A percentile compares a stretch with the other conserved stretches of the same genome.
Conservation (phyloP, 2,329 filamentous ascomycete genomes). For the Diaporthe batatas region DNA sequence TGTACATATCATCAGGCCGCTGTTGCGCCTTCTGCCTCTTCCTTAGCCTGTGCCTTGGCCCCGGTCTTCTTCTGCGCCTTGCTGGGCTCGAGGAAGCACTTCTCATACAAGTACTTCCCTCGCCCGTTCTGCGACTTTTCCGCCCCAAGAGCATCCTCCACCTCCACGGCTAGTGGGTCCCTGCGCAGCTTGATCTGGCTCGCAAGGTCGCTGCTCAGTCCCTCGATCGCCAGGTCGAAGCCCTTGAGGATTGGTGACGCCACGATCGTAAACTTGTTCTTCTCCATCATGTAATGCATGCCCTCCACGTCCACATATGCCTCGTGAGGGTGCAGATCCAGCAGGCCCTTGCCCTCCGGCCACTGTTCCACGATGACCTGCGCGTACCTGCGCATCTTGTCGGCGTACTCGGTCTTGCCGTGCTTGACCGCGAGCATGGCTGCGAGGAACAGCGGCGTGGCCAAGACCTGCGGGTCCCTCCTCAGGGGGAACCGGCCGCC, state of each 20-base stretch:
- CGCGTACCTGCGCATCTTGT: slow-evolving; percentile 55
- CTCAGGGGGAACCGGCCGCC: slow-evolving; percentile 49
- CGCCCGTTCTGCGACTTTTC: slow-evolving; percentile 39
- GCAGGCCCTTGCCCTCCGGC: slow-evolving; percentile 55
- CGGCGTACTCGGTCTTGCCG: slow-evolving; percentile 50
- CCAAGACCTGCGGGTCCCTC: slow-evolving; percentile 59
- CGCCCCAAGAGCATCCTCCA: slow-evolving; percentile 44
- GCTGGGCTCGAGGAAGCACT: slow-evolving; percentile 47
- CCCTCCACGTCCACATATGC: slow-evolving; percentile 48
- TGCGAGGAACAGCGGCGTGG: slow-evolving; percentile 58
- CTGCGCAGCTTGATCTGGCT: slow-evolving; percentile 50
- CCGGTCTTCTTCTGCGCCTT: slow-evolving; percentile 28
- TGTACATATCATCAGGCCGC: slow-evolving; percentile 42
- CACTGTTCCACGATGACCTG: slow-evolving; percentile 55
- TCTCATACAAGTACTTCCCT: slow-evolving; percentile 49
- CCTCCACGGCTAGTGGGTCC: slow-evolving; percentile 46
- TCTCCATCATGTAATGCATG: slow-evolving; percentile 51
- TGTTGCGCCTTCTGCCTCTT: slow-evolving; percentile 4
- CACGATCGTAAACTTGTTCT: slow-evolving; percentile 54
- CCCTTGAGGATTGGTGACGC: slow-evolving; percentile 58
- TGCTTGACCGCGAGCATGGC: slow-evolving; percentile 55
- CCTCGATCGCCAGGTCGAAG: slow-evolving; percentile 59
- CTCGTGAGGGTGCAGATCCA: slow-evolving; percentile 53
- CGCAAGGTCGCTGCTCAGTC: slow-evolving; percentile 50
- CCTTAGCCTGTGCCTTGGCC: background rate